These are phyloP conservation scores for Angomonas ambiguus DNA, from an alignment of 208 protist genomes.

Conservation along the genomic window DNA sequence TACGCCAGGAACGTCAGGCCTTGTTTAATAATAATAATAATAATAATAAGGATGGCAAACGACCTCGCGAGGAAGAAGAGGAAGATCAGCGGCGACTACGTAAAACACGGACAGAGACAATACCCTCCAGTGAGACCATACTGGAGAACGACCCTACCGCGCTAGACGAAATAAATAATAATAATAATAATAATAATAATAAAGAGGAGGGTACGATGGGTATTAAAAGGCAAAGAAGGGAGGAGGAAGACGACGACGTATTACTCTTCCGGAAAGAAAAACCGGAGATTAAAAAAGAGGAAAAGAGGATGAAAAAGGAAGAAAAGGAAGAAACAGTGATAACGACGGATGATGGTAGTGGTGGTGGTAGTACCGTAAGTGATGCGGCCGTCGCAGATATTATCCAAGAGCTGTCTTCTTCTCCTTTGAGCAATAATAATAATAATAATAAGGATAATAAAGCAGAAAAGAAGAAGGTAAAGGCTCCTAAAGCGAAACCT, in stretches of 20 bases:
- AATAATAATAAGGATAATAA: conserved; percentile 3
- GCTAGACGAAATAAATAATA: no score
- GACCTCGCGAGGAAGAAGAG: background rate
- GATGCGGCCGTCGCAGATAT: no score
- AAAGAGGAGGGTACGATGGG: background rate
- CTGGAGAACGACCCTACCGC: no score
- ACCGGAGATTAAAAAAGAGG: background rate
- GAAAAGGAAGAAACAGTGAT: background rate
- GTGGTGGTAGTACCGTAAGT: no score
- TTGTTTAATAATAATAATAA: background rate
- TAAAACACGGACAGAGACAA: no score
- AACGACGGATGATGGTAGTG: background rate
- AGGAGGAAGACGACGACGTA: background rate
- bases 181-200: background rate
- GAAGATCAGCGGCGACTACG: no score
- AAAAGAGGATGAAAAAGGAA: background rate
- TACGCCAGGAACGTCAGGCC: background rate
- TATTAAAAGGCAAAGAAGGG: background rate
- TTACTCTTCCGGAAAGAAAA: background rate
- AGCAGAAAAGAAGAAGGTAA: background rate
- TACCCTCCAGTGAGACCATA: no score
- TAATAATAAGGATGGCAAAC: background rate
- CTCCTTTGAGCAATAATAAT: background rate
- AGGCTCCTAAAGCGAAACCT: conserved; percentile 5
- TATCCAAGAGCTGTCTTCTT: no score